A percentile compares a stretch with the other conserved stretches of the same genome.
phyloP scores from a whole-genome alignment of 345 rosid genomes.

The Lepidium didymum region DNA sequence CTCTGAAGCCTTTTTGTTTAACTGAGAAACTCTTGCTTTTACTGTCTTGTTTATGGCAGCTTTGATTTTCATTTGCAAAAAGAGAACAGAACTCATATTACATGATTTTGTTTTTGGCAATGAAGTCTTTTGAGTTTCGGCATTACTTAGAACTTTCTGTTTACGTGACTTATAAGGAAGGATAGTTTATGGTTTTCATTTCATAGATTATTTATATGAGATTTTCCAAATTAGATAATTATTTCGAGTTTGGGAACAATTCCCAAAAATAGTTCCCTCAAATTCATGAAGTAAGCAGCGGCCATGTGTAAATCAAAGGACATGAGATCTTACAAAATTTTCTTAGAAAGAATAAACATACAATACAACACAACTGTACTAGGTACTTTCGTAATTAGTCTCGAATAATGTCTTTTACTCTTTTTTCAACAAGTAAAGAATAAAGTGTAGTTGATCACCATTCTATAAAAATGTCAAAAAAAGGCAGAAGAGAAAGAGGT shows the following conservation, averaged over 20 bases:
- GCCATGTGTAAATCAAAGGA: conserved; percentile 18
- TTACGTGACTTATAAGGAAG: conserved; percentile 6
- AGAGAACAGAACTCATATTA: neutral
- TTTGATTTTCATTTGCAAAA: neutral
- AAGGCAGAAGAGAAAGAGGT: conserved; percentile 36
- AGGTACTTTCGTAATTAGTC: neutral
- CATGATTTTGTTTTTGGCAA: neutral
- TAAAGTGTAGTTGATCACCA: neutral
- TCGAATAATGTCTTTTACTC: neutral
- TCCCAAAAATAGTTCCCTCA: neutral
- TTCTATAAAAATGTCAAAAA: conserved; percentile 23
- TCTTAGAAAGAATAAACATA: conserved; percentile 17
- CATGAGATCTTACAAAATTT: conserved; percentile 20
- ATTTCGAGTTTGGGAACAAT: neutral
- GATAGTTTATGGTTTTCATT: neutral
- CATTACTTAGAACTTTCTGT: neutral
- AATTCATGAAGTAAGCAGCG: neutral
- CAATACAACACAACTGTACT: neutral
- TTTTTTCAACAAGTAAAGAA: neutral
- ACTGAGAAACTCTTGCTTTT: neutral
- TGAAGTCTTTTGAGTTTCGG: neutral
- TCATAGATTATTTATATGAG: no score
- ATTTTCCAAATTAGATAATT: neutral
- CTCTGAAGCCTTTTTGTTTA: conserved; percentile 28
- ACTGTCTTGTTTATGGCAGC: neutral